phyloP scores from a whole-genome alignment of 148 eudicot species.

The Rhododendron ovatum region DNA sequence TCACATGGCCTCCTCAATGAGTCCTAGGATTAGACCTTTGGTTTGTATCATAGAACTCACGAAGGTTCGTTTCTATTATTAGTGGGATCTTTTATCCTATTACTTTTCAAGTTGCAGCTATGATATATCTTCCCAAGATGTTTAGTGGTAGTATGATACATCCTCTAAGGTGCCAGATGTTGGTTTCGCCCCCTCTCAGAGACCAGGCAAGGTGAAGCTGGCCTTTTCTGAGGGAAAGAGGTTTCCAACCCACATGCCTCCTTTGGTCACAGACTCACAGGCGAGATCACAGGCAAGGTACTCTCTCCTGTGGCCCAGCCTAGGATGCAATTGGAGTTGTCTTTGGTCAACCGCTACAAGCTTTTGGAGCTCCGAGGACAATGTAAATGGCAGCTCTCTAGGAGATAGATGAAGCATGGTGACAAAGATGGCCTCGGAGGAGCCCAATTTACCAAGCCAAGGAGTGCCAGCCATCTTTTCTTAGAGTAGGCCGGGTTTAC shows the following conservation, averaged over 20 bases:
- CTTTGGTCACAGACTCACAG: not conserved
- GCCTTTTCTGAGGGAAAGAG: not conserved
- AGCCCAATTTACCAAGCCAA: not conserved
- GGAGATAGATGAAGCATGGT: not conserved
- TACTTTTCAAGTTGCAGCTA: not conserved
- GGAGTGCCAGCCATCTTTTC: not conserved
- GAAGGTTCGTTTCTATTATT: not conserved
- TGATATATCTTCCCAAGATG: not conserved
- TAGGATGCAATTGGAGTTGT: not conserved
- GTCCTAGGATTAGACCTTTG: not conserved
- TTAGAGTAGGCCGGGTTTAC: not conserved
- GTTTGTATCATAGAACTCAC: not conserved
- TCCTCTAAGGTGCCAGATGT: not conserved
- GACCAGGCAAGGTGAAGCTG: not conserved
- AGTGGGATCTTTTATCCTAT: not conserved
- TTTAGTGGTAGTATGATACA: not conserved
- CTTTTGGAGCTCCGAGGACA: not conserved
- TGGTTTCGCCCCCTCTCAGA: not conserved
- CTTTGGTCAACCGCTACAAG: not conserved
- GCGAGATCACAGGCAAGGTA: not conserved
- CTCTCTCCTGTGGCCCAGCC: not conserved
- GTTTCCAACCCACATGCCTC: not conserved
- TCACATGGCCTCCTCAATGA: not conserved
- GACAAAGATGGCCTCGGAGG: not conserved
- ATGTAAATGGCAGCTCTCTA: not conserved